Evolutionary conservation across 2,329 filamentous ascomycete genomes (phyloP).

Genomic region (Neophaeococcomyces aloes): DNA sequence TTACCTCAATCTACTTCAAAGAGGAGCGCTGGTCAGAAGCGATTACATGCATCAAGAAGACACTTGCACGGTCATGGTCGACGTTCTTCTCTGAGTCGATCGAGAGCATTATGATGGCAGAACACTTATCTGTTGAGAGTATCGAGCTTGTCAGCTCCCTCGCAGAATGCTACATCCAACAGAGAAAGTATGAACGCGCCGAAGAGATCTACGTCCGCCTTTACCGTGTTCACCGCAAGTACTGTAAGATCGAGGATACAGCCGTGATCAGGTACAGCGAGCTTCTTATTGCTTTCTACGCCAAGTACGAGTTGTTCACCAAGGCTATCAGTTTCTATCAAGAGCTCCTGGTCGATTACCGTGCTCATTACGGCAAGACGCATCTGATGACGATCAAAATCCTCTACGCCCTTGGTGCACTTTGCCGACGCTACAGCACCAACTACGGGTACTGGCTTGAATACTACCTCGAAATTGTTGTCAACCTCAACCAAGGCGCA

Average conservation of each 20-base stretch:
- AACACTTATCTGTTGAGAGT: constrained; percentile 33
- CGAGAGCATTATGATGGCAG: constrained; percentile 32
- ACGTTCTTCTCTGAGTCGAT: constrained; percentile 36
- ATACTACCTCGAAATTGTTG: constrained; percentile 14
- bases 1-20: constrained; percentile 29
- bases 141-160: constrained; percentile 39
- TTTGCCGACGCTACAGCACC: constrained; percentile 2
- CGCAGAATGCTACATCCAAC: constrained; percentile 35
- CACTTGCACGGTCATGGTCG: constrained; percentile 38
- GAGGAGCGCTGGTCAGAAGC: constrained; percentile 40
- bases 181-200: constrained; percentile 27
- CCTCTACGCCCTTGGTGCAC: constrained; percentile 17
- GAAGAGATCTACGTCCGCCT: constrained; percentile 28
- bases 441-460: constrained; percentile 8
- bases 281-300: constrained; percentile 7
- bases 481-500: constrained; percentile 27
- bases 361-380: constrained; percentile 26
- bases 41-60: constrained; percentile 34
- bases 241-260: constrained; percentile 16
- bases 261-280: constrained; percentile 5
- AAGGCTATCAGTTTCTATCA: constrained; percentile 30
- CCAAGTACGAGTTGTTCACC: constrained; percentile 19
- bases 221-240: constrained; percentile 26
- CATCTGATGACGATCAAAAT: constrained; percentile 29
- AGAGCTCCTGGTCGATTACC: constrained; percentile 31